Base-by-base conservation (phyloP, 2,329 filamentous ascomycete species). In the Trichoderma polysporum region DNA sequence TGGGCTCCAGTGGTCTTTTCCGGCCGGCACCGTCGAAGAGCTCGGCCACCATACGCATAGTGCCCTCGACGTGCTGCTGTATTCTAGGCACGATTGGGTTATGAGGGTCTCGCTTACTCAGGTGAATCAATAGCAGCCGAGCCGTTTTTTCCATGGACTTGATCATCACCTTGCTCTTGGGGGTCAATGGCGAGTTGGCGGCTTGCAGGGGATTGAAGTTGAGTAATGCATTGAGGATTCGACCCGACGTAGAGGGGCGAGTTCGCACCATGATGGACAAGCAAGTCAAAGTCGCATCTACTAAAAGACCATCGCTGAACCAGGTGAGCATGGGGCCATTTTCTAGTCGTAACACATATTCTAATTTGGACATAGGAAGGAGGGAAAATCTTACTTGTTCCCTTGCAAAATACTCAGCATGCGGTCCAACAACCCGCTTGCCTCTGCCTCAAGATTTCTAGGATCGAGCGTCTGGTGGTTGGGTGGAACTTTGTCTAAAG, bases 131-230 rank as follows among this genome's bases (percentile, higher is more conserved):
- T 54, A 99, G 81, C 71, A 93, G 88, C 73, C 93, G 88, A 3
- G 91, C 91, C 27, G 95, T 99, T 76, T 97, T 93, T 78, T 97
- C 94, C 88, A 99, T 95, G 5, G 94, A 98, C 78, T 90, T 93
- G 69, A 97, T 86, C 73, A 94, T 88, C 68, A 99, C 90, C 72
- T 91, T 93, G 58, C 87, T 86, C 75, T 89, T 92, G 2, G 92
- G 86, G 0, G 91, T 94, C 82, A 96, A 86, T 3, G 91, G 89
- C 2, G 88, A 87, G 73, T 88, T 90, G 66, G 91, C 92, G 70
- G 92, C 86, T 78, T 91, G 93, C 52, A 97, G 81, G 0, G 95
- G 95, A 75, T 97, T 97, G 84, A 97, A 99, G 77, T 89, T 93
- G 71, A 99, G 84, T 33, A 98, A 84, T 17, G 92, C 88, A 75